phyloP scores from a whole-genome alignment of 306 rosid genomes.

The Astragalus membranaceus region DNA sequence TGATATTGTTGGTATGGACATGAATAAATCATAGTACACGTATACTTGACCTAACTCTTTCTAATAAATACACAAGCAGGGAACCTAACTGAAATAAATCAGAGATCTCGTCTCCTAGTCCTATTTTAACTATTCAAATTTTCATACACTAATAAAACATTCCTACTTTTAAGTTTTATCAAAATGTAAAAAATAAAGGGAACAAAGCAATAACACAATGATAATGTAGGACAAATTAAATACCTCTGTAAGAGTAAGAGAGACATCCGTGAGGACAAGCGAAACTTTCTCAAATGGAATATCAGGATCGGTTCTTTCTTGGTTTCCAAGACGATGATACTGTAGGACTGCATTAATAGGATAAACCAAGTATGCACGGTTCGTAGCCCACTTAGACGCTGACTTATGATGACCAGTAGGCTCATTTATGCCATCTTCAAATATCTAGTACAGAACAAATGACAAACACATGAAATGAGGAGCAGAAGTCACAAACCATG shows the following conservation, averaged over 20 bases:
- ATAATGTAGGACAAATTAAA: no score
- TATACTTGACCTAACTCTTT: neutral
- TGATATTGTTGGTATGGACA: neutral
- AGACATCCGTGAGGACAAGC: conserved; percentile 70
- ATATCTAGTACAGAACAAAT: conserved; percentile 47
- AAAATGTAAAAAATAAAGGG: no score
- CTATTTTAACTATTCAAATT: neutral
- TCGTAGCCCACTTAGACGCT: conserved; percentile 69
- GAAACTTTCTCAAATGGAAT: conserved; percentile 89
- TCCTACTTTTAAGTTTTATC: no score
- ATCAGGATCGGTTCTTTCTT: conserved; percentile 73
- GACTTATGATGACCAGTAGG: conserved; percentile 40
- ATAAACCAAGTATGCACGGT: conserved; percentile 72
- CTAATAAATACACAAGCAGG: neutral
- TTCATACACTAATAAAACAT: no score
- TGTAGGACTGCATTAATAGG: conserved; percentile 82
- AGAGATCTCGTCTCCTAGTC: neutral
- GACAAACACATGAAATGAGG: conserved; percentile 14
- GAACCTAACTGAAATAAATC: neutral
- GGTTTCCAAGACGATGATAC: conserved; percentile 95
- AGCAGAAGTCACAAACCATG: neutral
- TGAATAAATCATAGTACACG: neutral
- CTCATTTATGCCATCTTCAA: conserved; percentile 91
- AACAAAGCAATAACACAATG: no score
- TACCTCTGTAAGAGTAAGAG: conserved; percentile 88